Evolutionary conservation across 768 basidiomycete genomes (phyloP).

Genomic region (Serendipita sp.): DNA sequence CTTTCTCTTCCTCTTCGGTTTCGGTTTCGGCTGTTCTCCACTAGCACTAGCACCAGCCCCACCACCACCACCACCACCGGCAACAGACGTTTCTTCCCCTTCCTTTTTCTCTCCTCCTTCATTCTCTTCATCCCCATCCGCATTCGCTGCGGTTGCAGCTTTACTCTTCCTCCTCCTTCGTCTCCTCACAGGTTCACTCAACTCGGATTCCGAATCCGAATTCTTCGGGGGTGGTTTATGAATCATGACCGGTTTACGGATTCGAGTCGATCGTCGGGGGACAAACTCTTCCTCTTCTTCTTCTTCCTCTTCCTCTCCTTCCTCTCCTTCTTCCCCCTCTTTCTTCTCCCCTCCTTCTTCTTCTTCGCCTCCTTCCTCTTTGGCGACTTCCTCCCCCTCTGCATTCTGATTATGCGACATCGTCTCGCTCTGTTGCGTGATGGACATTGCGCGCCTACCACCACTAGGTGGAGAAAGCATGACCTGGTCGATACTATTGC

Average conservation of each 20-base stretch:
- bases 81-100: too few species aligned
- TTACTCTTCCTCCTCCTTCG: conserved; percentile 5
- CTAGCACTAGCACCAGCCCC: too few species aligned
- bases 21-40: neutral
- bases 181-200: neutral
- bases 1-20: neutral
- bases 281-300: conserved; percentile 2
- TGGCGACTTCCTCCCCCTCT: too few species aligned
- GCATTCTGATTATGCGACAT: too few species aligned
- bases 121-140: neutral
- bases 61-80: neutral
- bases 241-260: neutral
- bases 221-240: neutral
- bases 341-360: neutral
- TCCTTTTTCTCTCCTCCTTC: neutral
- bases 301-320: conserved; percentile 1
- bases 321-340: neutral
- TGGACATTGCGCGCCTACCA: too few species aligned
- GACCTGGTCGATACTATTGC: too few species aligned
- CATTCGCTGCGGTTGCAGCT: neutral
- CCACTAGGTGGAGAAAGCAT: too few species aligned
- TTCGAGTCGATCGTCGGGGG: conserved; percentile 6
- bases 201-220: neutral
- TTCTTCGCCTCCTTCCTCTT: neutral
- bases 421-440: too few species aligned